Conservation (phyloP, 345 rosid species). For the Streptanthus diversifolius region DNA sequence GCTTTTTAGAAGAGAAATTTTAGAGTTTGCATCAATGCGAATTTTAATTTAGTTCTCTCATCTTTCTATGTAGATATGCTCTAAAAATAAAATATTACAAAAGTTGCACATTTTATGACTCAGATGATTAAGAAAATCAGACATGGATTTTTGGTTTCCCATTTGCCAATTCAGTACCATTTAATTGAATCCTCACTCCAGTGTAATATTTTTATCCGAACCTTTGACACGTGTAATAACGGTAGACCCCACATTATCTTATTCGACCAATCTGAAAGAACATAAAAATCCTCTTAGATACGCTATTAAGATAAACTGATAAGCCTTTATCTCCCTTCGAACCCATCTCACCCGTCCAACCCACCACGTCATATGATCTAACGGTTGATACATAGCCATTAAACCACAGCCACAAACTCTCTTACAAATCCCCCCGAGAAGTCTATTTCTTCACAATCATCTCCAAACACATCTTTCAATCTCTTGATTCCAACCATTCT, state of each 20-base stretch:
- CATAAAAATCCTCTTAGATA: slow-evolving; percentile 52
- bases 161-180: not conserved
- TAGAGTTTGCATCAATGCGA: too few relatives aligned
- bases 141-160: not conserved
- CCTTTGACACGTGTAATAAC: slow-evolving; percentile 24
- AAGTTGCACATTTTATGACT: not conserved
- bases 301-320: slow-evolving; percentile 44
- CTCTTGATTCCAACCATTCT: slow-evolving; percentile 27
- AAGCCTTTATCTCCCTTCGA: slow-evolving; percentile 38
- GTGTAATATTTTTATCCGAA: not conserved
- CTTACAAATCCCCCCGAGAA: slow-evolving; percentile 8
- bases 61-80: not conserved
- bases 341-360: slow-evolving; percentile 3
- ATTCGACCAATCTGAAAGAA: slow-evolving; percentile 44
- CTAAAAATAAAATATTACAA: not conserved
- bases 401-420: slow-evolving; percentile 53
- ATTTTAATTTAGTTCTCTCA: too few relatives aligned
- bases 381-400: slow-evolving; percentile 26
- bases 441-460: slow-evolving; percentile 24
- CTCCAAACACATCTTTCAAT: slow-evolving; percentile 19
- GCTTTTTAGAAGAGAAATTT: too few relatives aligned
- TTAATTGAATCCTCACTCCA: slow-evolving; percentile 22
- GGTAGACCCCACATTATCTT: slow-evolving; percentile 49
- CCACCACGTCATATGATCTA: slow-evolving; percentile 19
- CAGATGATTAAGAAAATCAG: too few relatives aligned